phyloP scores from a whole-genome alignment of 2,329 filamentous ascomycete species.

The Cercospora canescens region DNA sequence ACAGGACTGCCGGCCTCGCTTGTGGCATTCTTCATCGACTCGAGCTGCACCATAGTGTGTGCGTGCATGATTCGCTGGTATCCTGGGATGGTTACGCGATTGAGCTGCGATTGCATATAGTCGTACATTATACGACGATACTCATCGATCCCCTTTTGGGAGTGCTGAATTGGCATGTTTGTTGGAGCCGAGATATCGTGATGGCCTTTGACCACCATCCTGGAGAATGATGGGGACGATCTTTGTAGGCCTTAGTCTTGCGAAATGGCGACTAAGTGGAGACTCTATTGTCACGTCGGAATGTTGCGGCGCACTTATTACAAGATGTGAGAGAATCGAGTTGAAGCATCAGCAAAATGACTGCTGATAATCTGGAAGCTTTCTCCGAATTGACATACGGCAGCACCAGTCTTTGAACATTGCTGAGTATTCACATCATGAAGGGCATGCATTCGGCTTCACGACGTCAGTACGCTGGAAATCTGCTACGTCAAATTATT shows the following conservation, averaged over 20 bases:
- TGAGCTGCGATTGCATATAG: conserved; percentile 25
- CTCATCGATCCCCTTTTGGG: conserved; percentile 5
- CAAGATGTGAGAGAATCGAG: neutral
- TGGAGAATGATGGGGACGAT: neutral
- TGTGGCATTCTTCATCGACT: conserved; percentile 14
- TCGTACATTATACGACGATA: conserved; percentile 28
- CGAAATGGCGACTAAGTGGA: neutral
- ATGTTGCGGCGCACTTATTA: neutral
- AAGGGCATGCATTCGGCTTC: neutral
- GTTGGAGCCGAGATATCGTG: neutral
- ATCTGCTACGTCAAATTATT: neutral
- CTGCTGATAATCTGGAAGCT: neutral
- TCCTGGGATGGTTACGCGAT: conserved; percentile 20
- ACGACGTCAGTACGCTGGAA: neutral
- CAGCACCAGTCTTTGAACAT: neutral
- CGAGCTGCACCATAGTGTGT: conserved; percentile 28
- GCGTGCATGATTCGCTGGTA: conserved; percentile 32
- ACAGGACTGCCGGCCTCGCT: conserved; percentile 19
- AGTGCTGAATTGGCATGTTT: neutral
- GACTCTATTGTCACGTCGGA: neutral
- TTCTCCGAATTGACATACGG: neutral
- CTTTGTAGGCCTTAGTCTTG: neutral
- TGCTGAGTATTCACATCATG: neutral
- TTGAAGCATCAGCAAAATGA: neutral
- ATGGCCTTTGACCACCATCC: neutral